These are phyloP conservation scores for Somion occarium DNA, from an alignment of 1,284 basidiomycete genomes.

Conservation along the genomic window DNA sequence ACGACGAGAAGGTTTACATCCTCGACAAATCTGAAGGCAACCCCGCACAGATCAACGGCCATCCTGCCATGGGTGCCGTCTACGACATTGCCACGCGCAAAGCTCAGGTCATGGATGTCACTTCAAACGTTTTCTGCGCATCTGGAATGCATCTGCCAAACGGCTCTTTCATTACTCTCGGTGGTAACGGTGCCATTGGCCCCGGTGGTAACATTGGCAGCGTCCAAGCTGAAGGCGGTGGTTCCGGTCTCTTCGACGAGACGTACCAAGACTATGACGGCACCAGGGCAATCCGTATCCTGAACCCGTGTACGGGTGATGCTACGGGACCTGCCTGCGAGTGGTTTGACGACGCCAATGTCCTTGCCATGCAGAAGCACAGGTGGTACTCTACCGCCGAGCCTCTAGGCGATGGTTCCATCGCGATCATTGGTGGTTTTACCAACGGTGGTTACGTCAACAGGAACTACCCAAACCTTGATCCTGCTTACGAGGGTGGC, in stretches of 20 bases:
- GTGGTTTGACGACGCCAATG: constrained; percentile 72
- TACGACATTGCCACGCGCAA: constrained; percentile 50
- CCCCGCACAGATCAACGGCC: constrained; percentile 42
- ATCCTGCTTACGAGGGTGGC: constrained; percentile 62
- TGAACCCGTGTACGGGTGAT: constrained; percentile 66
- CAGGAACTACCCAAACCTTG: constrained; percentile 68
- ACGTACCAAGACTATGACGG: constrained; percentile 67
- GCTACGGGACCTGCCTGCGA: constrained; percentile 54
- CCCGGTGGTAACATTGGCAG: constrained; percentile 65
- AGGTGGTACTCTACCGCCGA: constrained; percentile 91
- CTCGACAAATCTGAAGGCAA: constrained; percentile 51
- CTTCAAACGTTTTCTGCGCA: constrained; percentile 81
- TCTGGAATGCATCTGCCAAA: constrained; percentile 55
- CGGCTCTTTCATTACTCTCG: constrained; percentile 39
- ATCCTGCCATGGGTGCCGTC: constrained; percentile 35
- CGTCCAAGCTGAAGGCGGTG: constrained; percentile 37
- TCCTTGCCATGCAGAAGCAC: constrained; percentile 69
- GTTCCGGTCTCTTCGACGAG: constrained; percentile 49
- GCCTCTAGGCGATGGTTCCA: constrained; percentile 58
- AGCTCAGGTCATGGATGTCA: constrained; percentile 62
- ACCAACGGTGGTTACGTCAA: constrained; percentile 88
- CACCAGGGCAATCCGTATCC: constrained; percentile 61
- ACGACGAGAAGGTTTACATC: constrained; percentile 39
- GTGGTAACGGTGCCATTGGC: constrained; percentile 68
- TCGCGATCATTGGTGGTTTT: constrained; percentile 79